These are phyloP conservation scores for Pelargonium cotyledonis DNA, from an alignment of 441 rosid genomes.

Conservation along the genomic window DNA sequence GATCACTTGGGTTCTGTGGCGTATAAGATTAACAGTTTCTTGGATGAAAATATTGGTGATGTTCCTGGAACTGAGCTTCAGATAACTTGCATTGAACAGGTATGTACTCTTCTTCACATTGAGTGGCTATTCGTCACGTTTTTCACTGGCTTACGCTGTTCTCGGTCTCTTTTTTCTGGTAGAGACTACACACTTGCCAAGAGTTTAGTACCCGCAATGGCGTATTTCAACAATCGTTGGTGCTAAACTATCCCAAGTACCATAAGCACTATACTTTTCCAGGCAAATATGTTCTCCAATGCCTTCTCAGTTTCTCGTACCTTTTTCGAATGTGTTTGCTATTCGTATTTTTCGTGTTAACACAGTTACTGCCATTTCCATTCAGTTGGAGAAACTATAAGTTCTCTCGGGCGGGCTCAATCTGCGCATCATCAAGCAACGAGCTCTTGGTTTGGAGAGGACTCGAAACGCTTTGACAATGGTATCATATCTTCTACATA, in stretches of 20 bases:
- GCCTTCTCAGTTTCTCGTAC: background rate
- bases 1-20: slow-evolving; percentile 93
- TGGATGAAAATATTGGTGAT: slow-evolving; percentile 48
- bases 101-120: slow-evolving; percentile 4
- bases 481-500: slow-evolving; percentile 27
- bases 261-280: slow-evolving; percentile 65
- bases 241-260: slow-evolving; percentile 40
- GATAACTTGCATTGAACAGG: slow-evolving; percentile 65
- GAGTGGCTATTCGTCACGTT: background rate
- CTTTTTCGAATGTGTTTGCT: too few species aligned
- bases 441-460: slow-evolving; percentile 32
- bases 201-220: slow-evolving; percentile 47
- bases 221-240: slow-evolving; percentile 44
- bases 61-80: slow-evolving; percentile 47
- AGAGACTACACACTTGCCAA: slow-evolving; percentile 57
- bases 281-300: slow-evolving; percentile 36
- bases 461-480: slow-evolving; percentile 31
- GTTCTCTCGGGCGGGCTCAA: slow-evolving; percentile 20
- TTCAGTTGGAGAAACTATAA: slow-evolving; percentile 31
- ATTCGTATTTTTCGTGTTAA: background rate
- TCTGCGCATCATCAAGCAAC: slow-evolving; percentile 15
- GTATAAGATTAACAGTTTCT: slow-evolving; percentile 49
- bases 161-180: slow-evolving; percentile 10
- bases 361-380: background rate
- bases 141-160: background rate